Evolutionary conservation across 495 filamentous ascomycete species (phyloP), one percentile per base, ranked within the genome.

Genomic region (Aspergillus sclerotiicarbonarius): DNA sequence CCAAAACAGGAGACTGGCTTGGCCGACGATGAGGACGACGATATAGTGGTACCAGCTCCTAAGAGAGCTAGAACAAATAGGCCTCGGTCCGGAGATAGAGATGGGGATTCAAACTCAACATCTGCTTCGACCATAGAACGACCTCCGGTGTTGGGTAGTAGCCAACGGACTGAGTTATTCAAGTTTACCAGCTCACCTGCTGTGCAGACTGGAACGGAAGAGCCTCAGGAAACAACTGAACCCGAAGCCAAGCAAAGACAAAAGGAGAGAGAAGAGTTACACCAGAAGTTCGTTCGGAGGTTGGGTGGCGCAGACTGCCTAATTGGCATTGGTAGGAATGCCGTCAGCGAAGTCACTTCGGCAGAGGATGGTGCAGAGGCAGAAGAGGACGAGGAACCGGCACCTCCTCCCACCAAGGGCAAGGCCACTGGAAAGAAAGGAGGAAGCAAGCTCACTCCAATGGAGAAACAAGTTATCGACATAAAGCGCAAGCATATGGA

Each of bases 401-500:
- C 69, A 19, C 79, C 76, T 50, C 70, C 72, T 10, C 62, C 71
- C 6, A 83, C 82, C 39, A 91, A 83, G 65, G 86, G 86, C 1
- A 73, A 63, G 21, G 66, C 67, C 9, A 68, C 74, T 29, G 70
- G 80, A 32, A 95, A 92, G 78, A 90, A 85, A 29, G 80, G 82
- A 25, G 79, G 69, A 6, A 71, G 67, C 55, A 97, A 97, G 66
- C 82, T 99, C 48, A 99, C 95, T 6, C 94, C 94, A 0, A 86
- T 99, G 87, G 94, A 96, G 68, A 85, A 88, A 48, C 94, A 98
- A 62, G 85, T 95, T 35, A 80, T 98, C 13, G 91, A 96, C 18
- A 96, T 98, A 63, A 98, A 98, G 75, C 81, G 85, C 54, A 90
- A 92, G 60, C 83, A 98, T 68, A 87, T 91, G 78, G 92, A 96